phyloP scores from a whole-genome alignment of 2,329 filamentous ascomycete genomes.

The Aspergillus flavus region DNA sequence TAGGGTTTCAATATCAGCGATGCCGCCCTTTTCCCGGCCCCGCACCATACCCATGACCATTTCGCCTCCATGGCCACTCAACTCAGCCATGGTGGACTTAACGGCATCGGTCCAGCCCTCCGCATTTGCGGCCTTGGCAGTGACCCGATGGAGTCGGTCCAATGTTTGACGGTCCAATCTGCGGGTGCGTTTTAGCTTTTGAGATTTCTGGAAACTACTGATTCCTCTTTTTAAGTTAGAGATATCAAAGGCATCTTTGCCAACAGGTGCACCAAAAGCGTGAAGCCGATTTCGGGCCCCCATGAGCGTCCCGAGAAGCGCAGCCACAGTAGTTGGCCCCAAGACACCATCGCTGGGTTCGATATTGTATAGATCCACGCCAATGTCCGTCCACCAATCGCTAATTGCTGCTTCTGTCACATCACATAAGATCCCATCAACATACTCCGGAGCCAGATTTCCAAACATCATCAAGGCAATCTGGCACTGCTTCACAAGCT shows the following conservation, averaged over 20 bases:
- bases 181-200: constrained; percentile 76
- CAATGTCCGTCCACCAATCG: constrained; percentile 96
- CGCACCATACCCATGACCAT: constrained; percentile 95
- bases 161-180: constrained; percentile 82
- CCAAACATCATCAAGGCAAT: constrained; percentile 85
- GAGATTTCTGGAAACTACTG: constrained; percentile 83
- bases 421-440: constrained; percentile 90
- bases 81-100: constrained; percentile 90
- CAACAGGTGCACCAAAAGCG: constrained; percentile 78
- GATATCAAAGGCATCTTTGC: constrained; percentile 90
- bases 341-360: constrained; percentile 92
- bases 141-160: constrained; percentile 76
- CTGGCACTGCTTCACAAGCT: constrained; percentile 90
- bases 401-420: constrained; percentile 85
- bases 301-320: constrained; percentile 82
- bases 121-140: constrained; percentile 84
- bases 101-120: constrained; percentile 92
- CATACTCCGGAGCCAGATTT: constrained; percentile 83
- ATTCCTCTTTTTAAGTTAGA: constrained; percentile 81
- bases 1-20: constrained; percentile 88
- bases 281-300: constrained; percentile 88
- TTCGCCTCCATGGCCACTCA: constrained; percentile 91
- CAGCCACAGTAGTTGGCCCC: constrained; percentile 87
- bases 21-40: constrained; percentile 81
- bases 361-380: constrained; percentile 86